Evolutionary conservation across 805 yeast species (phyloP).

Genomic region (Yarrowia yakushimensis): DNA sequence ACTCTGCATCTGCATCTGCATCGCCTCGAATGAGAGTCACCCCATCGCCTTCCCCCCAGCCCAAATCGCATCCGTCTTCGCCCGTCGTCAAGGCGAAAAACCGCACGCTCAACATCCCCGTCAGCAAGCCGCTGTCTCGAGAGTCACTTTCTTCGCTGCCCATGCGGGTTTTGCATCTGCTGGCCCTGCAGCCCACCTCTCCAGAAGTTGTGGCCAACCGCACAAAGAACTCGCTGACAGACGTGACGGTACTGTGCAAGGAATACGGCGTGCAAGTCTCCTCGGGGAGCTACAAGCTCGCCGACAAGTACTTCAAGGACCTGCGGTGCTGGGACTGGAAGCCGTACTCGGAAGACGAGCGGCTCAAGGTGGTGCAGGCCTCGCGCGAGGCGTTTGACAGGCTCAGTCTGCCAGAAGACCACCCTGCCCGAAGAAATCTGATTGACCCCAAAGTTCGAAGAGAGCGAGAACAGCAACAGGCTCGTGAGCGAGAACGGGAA

Average conservation of each 20-base stretch:
- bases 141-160: slow-evolving; percentile 31
- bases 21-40: slow-evolving; percentile 19
- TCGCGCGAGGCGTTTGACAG: slow-evolving; percentile 36
- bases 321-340: slow-evolving; percentile 41
- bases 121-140: slow-evolving; percentile 30
- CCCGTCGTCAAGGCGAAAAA: slow-evolving; percentile 13
- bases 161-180: slow-evolving; percentile 44
- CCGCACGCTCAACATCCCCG: slow-evolving; percentile 27
- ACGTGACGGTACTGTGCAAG: slow-evolving; percentile 36
- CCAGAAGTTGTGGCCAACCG: slow-evolving; percentile 36
- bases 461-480: slow-evolving; percentile 14
- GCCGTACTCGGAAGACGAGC: slow-evolving; percentile 38
- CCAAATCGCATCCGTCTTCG: slow-evolving; percentile 20
- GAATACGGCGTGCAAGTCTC: slow-evolving; percentile 32
- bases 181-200: slow-evolving; percentile 50
- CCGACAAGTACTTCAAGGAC: slow-evolving; percentile 35
- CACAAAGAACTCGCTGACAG: slow-evolving; percentile 35
- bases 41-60: slow-evolving; percentile 4
- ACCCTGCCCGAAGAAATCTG: slow-evolving; percentile 33
- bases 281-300: slow-evolving; percentile 29
- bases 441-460: slow-evolving; percentile 34
- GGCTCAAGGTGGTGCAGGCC: slow-evolving; percentile 34
- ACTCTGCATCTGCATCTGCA: slow-evolving; percentile 26
- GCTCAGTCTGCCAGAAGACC: slow-evolving; percentile 33
- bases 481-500: not conserved